Conservation (phyloP, 2,329 filamentous ascomycete species). For the Fusarium paranaense region DNA sequence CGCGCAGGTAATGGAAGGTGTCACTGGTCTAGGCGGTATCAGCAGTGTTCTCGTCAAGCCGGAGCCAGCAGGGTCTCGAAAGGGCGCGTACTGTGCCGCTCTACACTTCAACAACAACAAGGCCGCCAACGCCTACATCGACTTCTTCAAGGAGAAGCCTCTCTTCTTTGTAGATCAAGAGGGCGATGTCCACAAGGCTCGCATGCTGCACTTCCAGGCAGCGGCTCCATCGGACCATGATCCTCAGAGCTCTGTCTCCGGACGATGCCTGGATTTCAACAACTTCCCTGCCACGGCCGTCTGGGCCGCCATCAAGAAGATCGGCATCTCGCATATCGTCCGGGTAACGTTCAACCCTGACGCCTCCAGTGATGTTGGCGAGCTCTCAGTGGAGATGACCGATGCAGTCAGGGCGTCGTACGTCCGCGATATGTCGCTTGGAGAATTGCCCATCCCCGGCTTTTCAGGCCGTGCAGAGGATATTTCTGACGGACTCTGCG, state of each 20-base stretch:
- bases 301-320: constrained; percentile 33
- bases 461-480: not conserved
- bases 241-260: not conserved
- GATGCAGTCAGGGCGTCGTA: constrained; percentile 23
- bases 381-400: constrained; percentile 35
- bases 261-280: constrained; percentile 26
- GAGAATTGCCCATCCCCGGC: not conserved
- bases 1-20: not conserved
- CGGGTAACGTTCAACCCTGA: not conserved
- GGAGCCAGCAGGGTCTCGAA: not conserved
- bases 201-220: not conserved
- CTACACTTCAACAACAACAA: not conserved
- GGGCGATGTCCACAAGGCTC: not conserved
- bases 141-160: fast-evolving
- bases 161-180: constrained; percentile 1
- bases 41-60: not conserved
- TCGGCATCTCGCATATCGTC: constrained; percentile 25
- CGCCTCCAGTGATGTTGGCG: not conserved
- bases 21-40: not conserved
- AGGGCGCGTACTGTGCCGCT: not conserved
- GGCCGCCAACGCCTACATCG: not conserved
- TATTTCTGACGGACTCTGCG: not conserved
- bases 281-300: constrained; percentile 33
- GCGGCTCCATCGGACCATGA: not conserved
- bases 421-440: not conserved